Evolutionary conservation across 257 asterid genomes (phyloP), one percentile per base, ranked within the genome.

Genomic region (Lycium barbarum): DNA sequence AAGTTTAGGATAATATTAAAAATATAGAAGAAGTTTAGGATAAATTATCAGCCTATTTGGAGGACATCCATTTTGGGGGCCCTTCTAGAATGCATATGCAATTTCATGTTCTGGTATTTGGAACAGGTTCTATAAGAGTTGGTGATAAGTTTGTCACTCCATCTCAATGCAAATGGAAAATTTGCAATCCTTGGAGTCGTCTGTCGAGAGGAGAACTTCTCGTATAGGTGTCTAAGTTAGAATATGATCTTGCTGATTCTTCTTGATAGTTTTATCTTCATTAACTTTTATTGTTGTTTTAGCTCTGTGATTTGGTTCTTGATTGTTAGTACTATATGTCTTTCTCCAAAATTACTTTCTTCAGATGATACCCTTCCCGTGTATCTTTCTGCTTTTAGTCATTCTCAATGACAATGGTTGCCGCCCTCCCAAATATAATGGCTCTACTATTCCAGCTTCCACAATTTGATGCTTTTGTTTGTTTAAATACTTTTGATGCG

Each of bases 71-170:
- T 0, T 76, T 74, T 76, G n/a, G 38, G 6, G 14, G 26, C 5
- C 82, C 82, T 26, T 17, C 51, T 33, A 13, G 15, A 49, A 76
- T 53, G 65, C 82, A 51, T 76, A 76, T 76, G 82, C 63, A 51
- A 38, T 76, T 76, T 76, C 26, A 76, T 76, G 38, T 76, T 51
- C 82, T 51, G 3, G 14, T 40, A n/a, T n/a, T 72, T 45, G 63
- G 2, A 47, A 26, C 51, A 13, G 63, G 57, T 76, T 7, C 20
- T 74, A 0, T 76, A 51, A 5, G 62, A 13, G 47, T 13, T 1
- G 9, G 59, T 13, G 45, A 76, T 1, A 14, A 76, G 4, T 12
- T 47, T 47, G 18, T n/a, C 51, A 1, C 51, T 40, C 40, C 11
- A 10, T 5, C 58, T 38, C 33, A 76, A 13, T 76, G 82, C 82